Evolutionary conservation across 345 rosid species (phyloP), one percentile per base, ranked within the genome.

Genomic region (Arabis hirsuta): DNA sequence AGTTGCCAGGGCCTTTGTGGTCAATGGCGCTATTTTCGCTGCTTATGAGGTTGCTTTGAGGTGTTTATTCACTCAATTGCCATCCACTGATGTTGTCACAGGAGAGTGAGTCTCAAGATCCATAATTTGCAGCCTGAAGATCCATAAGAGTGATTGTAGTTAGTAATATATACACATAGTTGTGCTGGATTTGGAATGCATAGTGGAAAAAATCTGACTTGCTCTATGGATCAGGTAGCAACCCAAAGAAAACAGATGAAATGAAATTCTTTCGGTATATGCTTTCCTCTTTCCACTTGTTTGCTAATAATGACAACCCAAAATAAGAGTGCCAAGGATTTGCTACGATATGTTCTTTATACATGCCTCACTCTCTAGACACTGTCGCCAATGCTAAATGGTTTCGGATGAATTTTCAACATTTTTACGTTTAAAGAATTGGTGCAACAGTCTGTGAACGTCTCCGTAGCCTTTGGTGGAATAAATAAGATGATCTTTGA

Each of bases 1-100:
- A n/a, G 96, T 95, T 51, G 81, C 96, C 54, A 83, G 97, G 81
- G 99, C 99, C 61, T 95, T 95, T 79, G 85, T 91, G 5, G 99
- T 95, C 68, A 91, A 95, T 62, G 97, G 93, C 3, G 93, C 97
- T 29, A 57, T 95, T 11, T 95, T 94, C 79, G 69, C 90, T 61
- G 96, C 97, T 12, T 91, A 91, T 29, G 98, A 91, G 80, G 81
- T 84, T 16, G 84, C 98, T 12, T 80, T 94, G 79, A 81, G 98
- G 82, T 89, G 91, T 78, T 81, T 91, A 36, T 85, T 89, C 83
- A 73, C 65, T 68, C 51, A 65, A 79, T 74, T 76, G 71, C 82
- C 77, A 65, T 67, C 87, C 16, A 80, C 83, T 58, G 81, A 67
- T 56, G 76, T 74, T 5, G 65, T 77, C 64, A 5, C 41, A 44